Percentiles rank a stretch among this genome's conserved stretches.
Evolutionary conservation across 1,139 yeast species (phyloP).

Genomic region (Pichia sp.): DNA sequence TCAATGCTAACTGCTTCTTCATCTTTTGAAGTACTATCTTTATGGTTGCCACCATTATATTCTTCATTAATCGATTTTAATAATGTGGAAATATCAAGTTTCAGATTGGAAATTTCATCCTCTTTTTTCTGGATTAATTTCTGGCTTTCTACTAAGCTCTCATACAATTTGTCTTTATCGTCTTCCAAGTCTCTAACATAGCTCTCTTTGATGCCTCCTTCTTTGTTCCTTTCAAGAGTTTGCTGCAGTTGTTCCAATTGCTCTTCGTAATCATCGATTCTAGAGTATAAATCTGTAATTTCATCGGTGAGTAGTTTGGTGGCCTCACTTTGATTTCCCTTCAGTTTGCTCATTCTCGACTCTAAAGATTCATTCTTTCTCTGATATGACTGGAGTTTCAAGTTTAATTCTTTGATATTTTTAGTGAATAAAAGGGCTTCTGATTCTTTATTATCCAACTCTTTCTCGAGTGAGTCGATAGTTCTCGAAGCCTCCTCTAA

Average conservation of each 20-base stretch:
- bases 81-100: slow-evolving; percentile 4
- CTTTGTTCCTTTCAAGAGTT: neutral
- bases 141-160: slow-evolving; percentile 9
- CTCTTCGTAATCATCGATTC: slow-evolving; percentile 9
- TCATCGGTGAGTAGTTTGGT: slow-evolving; percentile 14
- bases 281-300: slow-evolving; percentile 12
- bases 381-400: slow-evolving; percentile 8
- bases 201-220: slow-evolving; percentile 9
- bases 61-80: neutral
- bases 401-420: slow-evolving; percentile 11
- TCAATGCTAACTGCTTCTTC: slow-evolving; percentile 7
- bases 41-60: neutral
- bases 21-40: neutral
- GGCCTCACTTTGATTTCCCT: slow-evolving; percentile 3
- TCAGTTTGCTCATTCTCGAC: slow-evolving; percentile 1
- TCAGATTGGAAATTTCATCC: slow-evolving; percentile 8
- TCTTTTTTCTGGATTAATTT: slow-evolving; percentile 5
- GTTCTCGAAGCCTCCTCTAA: slow-evolving; percentile 16
- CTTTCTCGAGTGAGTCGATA: slow-evolving; percentile 13
- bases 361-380: slow-evolving; percentile 4
- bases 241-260: slow-evolving; percentile 8
- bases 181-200: slow-evolving; percentile 16
- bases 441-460: slow-evolving; percentile 10
- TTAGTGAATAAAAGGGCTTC: neutral
- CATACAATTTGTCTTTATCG: slow-evolving; percentile 13